Conservation (phyloP, 257 asterid genomes). For the Fraxinus pennsylvanica region DNA sequence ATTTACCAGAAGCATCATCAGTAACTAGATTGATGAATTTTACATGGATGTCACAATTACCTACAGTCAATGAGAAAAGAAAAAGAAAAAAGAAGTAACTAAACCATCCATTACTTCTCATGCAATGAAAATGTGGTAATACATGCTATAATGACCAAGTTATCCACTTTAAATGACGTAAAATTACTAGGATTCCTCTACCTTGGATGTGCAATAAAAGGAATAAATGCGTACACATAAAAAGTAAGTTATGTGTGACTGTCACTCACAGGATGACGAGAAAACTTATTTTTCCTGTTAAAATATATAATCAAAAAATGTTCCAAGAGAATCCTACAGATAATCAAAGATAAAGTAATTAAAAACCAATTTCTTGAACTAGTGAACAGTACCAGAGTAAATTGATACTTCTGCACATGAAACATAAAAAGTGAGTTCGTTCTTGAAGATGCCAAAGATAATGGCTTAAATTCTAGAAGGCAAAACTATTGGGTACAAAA, state of each 20-base stretch:
- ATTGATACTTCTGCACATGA: background rate
- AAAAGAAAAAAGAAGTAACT: background rate
- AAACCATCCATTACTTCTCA: constrained; percentile 2
- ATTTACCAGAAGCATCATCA: background rate
- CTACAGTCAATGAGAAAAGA: background rate
- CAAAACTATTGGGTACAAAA: background rate
- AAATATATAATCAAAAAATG: background rate
- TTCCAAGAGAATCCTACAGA: background rate
- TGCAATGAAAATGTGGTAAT: background rate
- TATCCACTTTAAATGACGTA: background rate
- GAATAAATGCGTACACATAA: background rate
- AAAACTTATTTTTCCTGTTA: too few relatives aligned
- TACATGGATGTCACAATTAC: background rate
- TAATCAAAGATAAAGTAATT: too few relatives aligned
- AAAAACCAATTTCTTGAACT: background rate
- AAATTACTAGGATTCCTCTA: background rate
- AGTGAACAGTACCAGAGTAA: background rate
- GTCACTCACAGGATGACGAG: background rate
- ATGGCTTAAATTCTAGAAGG: background rate
- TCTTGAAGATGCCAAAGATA: background rate
- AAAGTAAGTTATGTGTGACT: background rate
- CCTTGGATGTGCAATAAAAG: background rate
- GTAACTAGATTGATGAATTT: background rate
- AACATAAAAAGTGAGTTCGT: background rate
- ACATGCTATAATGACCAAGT: background rate